phyloP scores from a whole-genome alignment of 805 yeast species.

The Kodamaea fukazawae region DNA sequence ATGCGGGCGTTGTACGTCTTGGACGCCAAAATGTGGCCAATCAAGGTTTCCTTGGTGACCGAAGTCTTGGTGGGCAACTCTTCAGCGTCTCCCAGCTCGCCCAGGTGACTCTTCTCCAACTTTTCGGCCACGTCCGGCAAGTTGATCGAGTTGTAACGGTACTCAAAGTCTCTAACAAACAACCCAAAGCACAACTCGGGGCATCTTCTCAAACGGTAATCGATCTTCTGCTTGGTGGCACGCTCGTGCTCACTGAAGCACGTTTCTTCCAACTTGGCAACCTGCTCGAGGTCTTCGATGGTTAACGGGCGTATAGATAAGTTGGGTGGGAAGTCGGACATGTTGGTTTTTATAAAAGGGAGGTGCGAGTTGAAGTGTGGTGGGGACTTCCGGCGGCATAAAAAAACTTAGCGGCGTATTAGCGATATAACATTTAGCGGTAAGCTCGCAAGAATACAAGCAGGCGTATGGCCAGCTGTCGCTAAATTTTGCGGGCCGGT shows the following conservation, averaged over 20 bases:
- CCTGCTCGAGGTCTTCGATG: conserved; percentile 67
- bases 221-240: conserved; percentile 56
- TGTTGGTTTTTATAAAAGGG: conserved; percentile 10
- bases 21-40: conserved; percentile 81
- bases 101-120: conserved; percentile 26
- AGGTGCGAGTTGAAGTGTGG: too few species aligned
- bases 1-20: conserved; percentile 54
- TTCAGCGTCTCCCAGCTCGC: conserved; percentile 25
- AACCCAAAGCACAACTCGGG: conserved; percentile 92
- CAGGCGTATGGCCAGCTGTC: too few species aligned
- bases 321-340: conserved; percentile 48
- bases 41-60: conserved; percentile 58
- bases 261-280: conserved; percentile 55
- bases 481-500: too few species aligned
- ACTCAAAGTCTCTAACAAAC: conserved; percentile 66
- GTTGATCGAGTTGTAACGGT: conserved; percentile 41
- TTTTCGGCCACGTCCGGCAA: conserved; percentile 39
- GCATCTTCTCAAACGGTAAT: conserved; percentile 72
- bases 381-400: too few species aligned
- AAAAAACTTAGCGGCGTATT: too few species aligned
- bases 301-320: conserved; percentile 65
- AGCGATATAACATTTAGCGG: too few species aligned
- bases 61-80: conserved; percentile 48
- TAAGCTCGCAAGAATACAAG: too few species aligned
- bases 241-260: conserved; percentile 76